Evolutionary conservation across 2,329 filamentous ascomycete species (phyloP).

Genomic region (Sporothrix schenckii): DNA sequence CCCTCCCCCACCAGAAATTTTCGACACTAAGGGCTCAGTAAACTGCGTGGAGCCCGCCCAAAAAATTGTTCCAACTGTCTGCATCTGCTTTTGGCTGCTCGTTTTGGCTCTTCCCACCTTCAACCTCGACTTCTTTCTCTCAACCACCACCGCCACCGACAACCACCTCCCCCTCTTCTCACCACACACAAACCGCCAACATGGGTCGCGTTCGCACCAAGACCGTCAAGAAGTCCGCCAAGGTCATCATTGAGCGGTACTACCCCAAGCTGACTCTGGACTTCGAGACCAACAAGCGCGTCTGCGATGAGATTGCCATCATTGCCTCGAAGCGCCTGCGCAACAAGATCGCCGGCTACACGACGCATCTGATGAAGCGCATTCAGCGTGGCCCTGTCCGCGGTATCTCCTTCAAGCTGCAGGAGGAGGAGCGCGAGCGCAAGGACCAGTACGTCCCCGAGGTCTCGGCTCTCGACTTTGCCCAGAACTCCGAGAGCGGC

Average conservation of each 20-base stretch:
- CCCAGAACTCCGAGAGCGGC: constrained; percentile 88
- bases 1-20: constrained; percentile 20
- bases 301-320: constrained; percentile 98
- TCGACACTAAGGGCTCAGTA: constrained; percentile 12
- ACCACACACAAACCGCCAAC: constrained; percentile 53
- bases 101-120: not conserved
- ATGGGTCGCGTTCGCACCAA: constrained; percentile 73
- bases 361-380: constrained; percentile 99
- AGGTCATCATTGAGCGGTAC: constrained; percentile 99
- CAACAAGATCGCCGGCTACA: constrained; percentile 99
- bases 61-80: constrained; percentile 28
- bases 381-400: constrained; percentile 99
- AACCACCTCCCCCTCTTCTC: constrained; percentile 39
- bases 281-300: constrained; percentile 93
- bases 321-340: constrained; percentile 98
- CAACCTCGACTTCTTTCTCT: constrained; percentile 6
- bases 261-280: constrained; percentile 98
- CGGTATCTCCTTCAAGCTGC: constrained; percentile 99
- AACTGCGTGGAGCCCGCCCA: constrained; percentile 16
- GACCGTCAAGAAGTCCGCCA: constrained; percentile 79
- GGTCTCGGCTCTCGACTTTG: constrained; percentile 97
- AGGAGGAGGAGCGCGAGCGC: constrained; percentile 99
- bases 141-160: constrained; percentile 30
- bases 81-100: constrained; percentile 18
- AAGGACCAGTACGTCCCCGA: constrained; percentile 99